phyloP scores from a whole-genome alignment of 495 filamentous ascomycete species.

The Cercophora samala region DNA sequence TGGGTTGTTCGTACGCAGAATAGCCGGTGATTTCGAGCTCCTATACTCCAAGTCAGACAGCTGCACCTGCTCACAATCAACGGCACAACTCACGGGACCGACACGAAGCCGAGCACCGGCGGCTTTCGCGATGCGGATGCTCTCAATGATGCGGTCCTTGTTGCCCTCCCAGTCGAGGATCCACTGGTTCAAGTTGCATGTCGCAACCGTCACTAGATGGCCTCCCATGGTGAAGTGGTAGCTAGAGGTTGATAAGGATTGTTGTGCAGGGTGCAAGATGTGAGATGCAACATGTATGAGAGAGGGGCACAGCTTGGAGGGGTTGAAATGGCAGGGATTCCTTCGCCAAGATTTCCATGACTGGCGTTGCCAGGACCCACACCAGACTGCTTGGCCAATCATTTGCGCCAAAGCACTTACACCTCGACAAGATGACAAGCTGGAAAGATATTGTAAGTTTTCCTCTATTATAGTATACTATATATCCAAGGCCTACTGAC shows the following conservation, averaged over 20 bases:
- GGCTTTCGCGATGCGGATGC: slow-evolving; percentile 67
- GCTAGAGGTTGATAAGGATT: not conserved
- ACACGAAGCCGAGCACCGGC: slow-evolving; percentile 68
- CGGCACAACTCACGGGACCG: slow-evolving; percentile 51
- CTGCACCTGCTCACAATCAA: not conserved
- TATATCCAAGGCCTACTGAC: too few relatives aligned
- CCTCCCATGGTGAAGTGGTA: slow-evolving; percentile 18
- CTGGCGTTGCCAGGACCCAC: too few relatives aligned
- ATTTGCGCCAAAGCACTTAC: too few relatives aligned
- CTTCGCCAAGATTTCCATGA: too few relatives aligned
- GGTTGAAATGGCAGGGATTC: not conserved
- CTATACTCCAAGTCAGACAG: not conserved
- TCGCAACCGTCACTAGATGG: slow-evolving; percentile 44
- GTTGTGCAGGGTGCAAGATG: not conserved
- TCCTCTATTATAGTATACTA: too few relatives aligned
- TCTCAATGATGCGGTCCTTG: slow-evolving; percentile 67
- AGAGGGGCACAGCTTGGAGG: not conserved
- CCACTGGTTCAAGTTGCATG: slow-evolving; percentile 58
- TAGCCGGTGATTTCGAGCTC: slow-evolving; percentile 57
- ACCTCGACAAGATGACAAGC: too few relatives aligned
- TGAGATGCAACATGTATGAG: not conserved
- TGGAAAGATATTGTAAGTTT: too few relatives aligned
- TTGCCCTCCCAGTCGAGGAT: slow-evolving; percentile 81
- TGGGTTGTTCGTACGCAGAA: slow-evolving; percentile 7
- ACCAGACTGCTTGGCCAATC: too few relatives aligned